These are phyloP conservation scores for Zea mays DNA, from an alignment of 176 grass and related monocot species.

Conservation along the genomic window DNA sequence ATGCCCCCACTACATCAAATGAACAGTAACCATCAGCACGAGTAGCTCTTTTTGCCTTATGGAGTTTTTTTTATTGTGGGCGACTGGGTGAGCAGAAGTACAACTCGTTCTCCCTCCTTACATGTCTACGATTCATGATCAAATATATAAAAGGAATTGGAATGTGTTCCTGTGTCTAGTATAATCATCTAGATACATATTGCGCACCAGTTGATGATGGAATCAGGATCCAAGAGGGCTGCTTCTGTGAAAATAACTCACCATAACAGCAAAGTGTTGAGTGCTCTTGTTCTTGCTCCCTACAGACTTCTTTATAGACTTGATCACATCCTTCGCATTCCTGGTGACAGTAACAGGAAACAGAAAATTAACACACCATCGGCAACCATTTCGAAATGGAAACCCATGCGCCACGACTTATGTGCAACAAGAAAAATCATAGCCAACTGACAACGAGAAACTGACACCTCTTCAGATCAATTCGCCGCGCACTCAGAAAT, in stretches of 20 bases:
- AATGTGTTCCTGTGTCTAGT: slow-evolving; percentile 3
- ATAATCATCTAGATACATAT: background rate
- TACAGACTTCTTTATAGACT: slow-evolving; percentile 79
- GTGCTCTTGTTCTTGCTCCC: slow-evolving; percentile 70
- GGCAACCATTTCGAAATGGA: slow-evolving; percentile 39
- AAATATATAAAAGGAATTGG: background rate
- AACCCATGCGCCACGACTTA: slow-evolving; percentile 32
- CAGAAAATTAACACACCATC: slow-evolving; percentile 12
- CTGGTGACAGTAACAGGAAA: slow-evolving; percentile 52
- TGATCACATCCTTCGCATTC: slow-evolving; percentile 91
- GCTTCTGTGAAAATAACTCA: slow-evolving; percentile 41
- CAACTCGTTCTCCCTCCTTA: background rate
- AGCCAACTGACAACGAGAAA: slow-evolving; percentile 10
- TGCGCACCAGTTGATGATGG: background rate
- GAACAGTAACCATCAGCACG: background rate
- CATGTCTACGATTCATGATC: background rate
- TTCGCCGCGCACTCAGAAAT: background rate
- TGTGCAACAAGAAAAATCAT: background rate
- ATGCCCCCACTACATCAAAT: slow-evolving; percentile 13
- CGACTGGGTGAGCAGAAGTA: background rate
- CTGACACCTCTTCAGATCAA: slow-evolving; percentile 22
- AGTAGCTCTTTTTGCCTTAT: background rate
- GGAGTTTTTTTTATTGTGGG: background rate
- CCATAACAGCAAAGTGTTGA: slow-evolving; percentile 89
- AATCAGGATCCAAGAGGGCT: slow-evolving; percentile 12